Base-by-base conservation (phyloP, 2,329 filamentous ascomycete genomes). In the Ascochyta pisi region DNA sequence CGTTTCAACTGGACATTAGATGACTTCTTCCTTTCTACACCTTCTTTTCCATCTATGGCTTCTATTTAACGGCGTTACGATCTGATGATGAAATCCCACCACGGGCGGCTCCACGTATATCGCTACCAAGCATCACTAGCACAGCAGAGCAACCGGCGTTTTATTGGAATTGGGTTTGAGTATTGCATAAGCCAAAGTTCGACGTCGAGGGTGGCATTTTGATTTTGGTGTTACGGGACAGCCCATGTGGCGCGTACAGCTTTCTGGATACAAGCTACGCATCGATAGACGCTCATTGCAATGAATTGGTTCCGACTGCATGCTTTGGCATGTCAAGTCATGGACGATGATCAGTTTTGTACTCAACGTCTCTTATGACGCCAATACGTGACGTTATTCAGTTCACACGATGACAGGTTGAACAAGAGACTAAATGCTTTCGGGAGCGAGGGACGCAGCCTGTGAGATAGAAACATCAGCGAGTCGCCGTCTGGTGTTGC, bases 1-100 rank as follows among this genome's bases (percentile, higher is more conserved):
- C 89, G 38, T 93, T 95, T 76, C 89, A 93, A 77, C 81, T 95
- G 71, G 90, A 94, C 70, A 89, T 95, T 60, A 82, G 89, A 81
- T 91, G 79, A 86, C 53, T 46, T 41, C 23, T 42, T 40, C 42
- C 13, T 49, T 33, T 54, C 50, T 48, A 44, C 22, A 39, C 53
- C 19, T 39, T 31, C 37, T 27, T 22, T 37, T 31, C 29, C 50
- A 42, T 22, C 16, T 26, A 35, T 52, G 35, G 43, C 43, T 50
- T 50, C 55, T 44, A 57, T 55, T 46, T 45, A 50, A 37, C 44
- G 62, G 61, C 60, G 56, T 63, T 66, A 33, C 50, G 54, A 50
- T 22, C 40, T 44, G 33, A 51, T 48, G 56, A 55, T 49, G 50
- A 43, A 48, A 19, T 44, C 43, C 39, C 15, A 44, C 8, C 12